phyloP scores from a whole-genome alignment of 169 alveolate genomes.

The Plasmodium yoelii region DNA sequence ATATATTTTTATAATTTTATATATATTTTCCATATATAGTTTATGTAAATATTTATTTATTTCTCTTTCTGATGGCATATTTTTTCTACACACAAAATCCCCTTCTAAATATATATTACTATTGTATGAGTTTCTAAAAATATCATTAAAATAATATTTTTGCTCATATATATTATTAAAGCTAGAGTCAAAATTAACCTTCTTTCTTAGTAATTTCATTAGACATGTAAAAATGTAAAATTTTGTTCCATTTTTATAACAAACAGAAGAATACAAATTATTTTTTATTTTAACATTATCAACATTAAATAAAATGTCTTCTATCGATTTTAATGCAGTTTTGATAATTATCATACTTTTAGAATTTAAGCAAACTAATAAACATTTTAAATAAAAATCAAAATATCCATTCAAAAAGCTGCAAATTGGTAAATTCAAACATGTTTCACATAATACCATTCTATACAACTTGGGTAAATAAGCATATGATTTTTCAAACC shows the following conservation, averaged over 20 bases:
- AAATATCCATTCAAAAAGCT: conserved; percentile 37
- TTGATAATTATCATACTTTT: conserved; percentile 27
- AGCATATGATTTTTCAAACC: conserved; percentile 43
- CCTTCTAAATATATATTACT: background rate
- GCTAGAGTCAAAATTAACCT: conserved; percentile 9
- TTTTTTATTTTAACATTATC: conserved; percentile 13
- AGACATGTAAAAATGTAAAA: conserved; percentile 14
- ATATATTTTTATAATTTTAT: conserved; percentile 30
- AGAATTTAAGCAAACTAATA: conserved; percentile 55
- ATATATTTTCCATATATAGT: conserved; percentile 37
- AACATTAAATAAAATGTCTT: conserved; percentile 16
- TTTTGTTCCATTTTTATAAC: conserved; percentile 38
- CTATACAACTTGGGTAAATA: conserved; percentile 37
- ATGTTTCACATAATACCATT: conserved; percentile 53
- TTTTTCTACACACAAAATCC: background rate
- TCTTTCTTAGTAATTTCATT: conserved; percentile 39
- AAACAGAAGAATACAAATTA: conserved; percentile 32
- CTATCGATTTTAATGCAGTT: conserved; percentile 43
- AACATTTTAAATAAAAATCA: conserved; percentile 49
- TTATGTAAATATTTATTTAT: conserved; percentile 19
- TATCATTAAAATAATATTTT: conserved; percentile 29
- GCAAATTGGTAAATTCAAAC: conserved; percentile 33
- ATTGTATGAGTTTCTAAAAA: conserved; percentile 9
- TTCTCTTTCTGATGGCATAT: conserved; percentile 5
- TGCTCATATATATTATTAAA: conserved; percentile 57